Evolutionary conservation across 352 stramenopile genomes (phyloP).

Genomic region (Pythium vanterpoolii): DNA sequence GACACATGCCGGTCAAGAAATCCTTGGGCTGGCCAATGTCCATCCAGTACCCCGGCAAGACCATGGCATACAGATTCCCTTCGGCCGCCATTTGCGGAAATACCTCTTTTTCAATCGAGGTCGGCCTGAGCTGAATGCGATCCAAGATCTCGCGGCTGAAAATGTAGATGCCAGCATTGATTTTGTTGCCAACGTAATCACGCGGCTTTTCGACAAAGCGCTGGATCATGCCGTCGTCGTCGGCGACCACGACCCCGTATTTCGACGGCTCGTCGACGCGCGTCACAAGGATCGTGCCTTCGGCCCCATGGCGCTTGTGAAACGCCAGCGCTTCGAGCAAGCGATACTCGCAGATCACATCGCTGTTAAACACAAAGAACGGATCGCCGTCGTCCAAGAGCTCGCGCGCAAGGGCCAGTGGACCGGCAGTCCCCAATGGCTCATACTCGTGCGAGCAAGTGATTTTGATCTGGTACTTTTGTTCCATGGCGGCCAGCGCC

Average conservation of each 20-base stretch:
- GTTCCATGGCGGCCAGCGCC: conserved; percentile 74
- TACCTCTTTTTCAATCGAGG: conserved; percentile 90
- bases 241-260: conserved; percentile 85
- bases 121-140: conserved; percentile 81
- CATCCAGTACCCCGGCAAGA: conserved; percentile 89
- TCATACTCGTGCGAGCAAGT: conserved; percentile 86
- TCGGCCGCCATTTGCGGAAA: conserved; percentile 90
- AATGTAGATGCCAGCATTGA: conserved; percentile 90
- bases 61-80: conserved; percentile 83
- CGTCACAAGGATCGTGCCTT: conserved; percentile 82
- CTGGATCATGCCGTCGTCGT: conserved; percentile 78
- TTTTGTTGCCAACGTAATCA: conserved; percentile 89
- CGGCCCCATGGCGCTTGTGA: conserved; percentile 68
- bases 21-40: conserved; percentile 90
- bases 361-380: conserved; percentile 91
- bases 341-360: conserved; percentile 86
- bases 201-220: conserved; percentile 89
- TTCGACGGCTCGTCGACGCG: conserved; percentile 88
- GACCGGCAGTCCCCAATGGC: conserved; percentile 78
- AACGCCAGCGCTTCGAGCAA: conserved; percentile 78
- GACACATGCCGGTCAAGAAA: conserved; percentile 84
- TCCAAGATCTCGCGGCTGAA: conserved; percentile 87
- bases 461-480: conserved; percentile 90
- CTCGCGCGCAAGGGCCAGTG: conserved; percentile 76
- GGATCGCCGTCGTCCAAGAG: conserved; percentile 81